Conservation (phyloP, 306 rosid species). For the Cicer cuneatum region DNA sequence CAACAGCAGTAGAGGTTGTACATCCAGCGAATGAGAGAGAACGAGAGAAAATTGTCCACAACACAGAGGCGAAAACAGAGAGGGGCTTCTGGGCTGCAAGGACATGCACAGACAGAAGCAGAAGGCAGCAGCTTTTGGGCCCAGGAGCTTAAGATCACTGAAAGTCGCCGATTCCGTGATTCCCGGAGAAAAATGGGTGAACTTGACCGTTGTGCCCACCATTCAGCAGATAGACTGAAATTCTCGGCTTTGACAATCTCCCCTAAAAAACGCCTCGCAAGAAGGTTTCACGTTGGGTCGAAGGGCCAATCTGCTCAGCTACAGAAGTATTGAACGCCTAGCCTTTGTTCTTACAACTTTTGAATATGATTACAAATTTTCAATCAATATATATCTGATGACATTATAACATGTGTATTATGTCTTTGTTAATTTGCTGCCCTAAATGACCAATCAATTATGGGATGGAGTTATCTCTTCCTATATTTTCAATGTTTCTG, state of each 20-base stretch:
- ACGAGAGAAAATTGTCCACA: background rate
- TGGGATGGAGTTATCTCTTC: slow-evolving; percentile 5
- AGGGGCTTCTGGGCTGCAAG: background rate
- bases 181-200: background rate
- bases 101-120: background rate
- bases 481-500: background rate
- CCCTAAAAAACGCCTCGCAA: background rate
- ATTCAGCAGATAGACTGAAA: background rate
- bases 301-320: background rate
- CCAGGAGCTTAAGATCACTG: background rate
- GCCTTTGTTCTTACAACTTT: background rate
- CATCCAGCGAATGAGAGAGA: background rate
- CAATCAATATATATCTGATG: slow-evolving; percentile 11
- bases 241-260: background rate
- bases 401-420: background rate
- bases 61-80: background rate
- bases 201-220: background rate
- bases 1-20: background rate
- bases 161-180: background rate
- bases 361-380: slow-evolving; percentile 2
- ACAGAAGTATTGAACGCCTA: background rate
- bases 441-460: slow-evolving; percentile 16
- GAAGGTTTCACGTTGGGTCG: background rate
- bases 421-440: background rate
- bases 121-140: background rate